A percentile compares a stretch with the other conserved stretches of the same genome.
These are phyloP conservation scores for Colletotrichum sublineola DNA, from an alignment of 2,329 filamentous ascomycete genomes.

Conservation along the genomic window DNA sequence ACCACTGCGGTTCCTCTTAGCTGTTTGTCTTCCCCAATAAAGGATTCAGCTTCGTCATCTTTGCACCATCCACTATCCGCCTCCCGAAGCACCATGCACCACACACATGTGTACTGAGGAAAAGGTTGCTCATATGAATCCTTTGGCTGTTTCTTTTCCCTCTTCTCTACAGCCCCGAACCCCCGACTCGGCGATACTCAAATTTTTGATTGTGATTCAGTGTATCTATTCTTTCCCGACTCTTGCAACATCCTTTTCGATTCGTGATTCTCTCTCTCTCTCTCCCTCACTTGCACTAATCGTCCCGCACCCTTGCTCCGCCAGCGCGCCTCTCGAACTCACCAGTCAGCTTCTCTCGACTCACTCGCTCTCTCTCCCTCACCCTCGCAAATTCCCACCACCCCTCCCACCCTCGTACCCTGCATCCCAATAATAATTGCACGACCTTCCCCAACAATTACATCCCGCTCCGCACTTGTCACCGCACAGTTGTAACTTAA, in stretches of 20 bases:
- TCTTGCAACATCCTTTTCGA: neutral
- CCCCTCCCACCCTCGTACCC: constrained; percentile 25
- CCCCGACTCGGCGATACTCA: constrained; percentile 3
- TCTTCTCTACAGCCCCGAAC: neutral
- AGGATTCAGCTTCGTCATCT: constrained; percentile 38
- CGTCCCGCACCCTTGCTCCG: constrained; percentile 25
- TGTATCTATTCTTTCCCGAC: constrained; percentile 4
- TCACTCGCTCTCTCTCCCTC: constrained; percentile 6
- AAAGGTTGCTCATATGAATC: constrained; percentile 9
- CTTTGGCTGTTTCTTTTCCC: neutral
- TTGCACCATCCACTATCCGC: constrained; percentile 21
- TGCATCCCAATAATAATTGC: constrained; percentile 30
- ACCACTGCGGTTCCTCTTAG: constrained; percentile 19
- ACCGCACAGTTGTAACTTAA: constrained; percentile 8
- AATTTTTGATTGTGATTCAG: constrained; percentile 23
- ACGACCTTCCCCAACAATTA: constrained; percentile 28
- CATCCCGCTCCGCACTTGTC: constrained; percentile 11
- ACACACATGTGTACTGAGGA: constrained; percentile 1
- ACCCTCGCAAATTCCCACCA: constrained; percentile 10
- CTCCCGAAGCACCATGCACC: neutral
- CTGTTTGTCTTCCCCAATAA: constrained; percentile 13
- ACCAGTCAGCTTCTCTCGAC: constrained; percentile 10
- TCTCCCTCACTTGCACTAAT: neutral
- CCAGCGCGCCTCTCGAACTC: constrained; percentile 10
- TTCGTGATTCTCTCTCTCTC: neutral